Percentiles rank a stretch among this genome's conserved stretches.
phyloP scores from a whole-genome alignment of 441 rosid genomes.

The Populus hybrid region DNA sequence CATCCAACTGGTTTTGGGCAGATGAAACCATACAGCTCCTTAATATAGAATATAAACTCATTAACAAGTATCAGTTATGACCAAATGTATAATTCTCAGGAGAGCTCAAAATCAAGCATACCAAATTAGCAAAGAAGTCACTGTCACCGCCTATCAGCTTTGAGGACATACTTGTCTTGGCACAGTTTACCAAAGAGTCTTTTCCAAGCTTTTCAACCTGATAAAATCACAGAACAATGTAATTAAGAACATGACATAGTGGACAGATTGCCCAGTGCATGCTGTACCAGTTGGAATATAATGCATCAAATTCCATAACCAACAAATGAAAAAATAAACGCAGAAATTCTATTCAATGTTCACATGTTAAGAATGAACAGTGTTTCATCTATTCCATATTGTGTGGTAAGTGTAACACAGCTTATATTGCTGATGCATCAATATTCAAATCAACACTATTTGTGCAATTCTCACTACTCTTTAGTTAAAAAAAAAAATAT shows the following conservation, averaged over 20 bases:
- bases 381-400: neutral
- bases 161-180: constrained; percentile 99
- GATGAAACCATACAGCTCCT: neutral
- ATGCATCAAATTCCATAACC: neutral
- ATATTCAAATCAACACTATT: neutral
- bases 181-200: constrained; percentile 86
- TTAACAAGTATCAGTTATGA: neutral
- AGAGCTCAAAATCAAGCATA: constrained; percentile 24
- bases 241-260: neutral
- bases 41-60: neutral
- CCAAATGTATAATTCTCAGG: neutral
- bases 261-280: neutral
- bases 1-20: neutral
- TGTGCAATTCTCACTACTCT: neutral
- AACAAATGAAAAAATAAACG: neutral
- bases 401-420: neutral
- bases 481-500: neutral
- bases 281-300: neutral
- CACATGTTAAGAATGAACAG: neutral
- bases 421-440: neutral
- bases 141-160: constrained; percentile 91
- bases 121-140: constrained; percentile 94
- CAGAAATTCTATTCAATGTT: neutral
- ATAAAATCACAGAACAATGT: constrained; percentile 4
- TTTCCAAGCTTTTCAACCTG: constrained; percentile 98